These are phyloP conservation scores for Graphilbum ipis-grandicollis DNA, from an alignment of 2,329 filamentous ascomycete genomes.

Conservation along the genomic window DNA sequence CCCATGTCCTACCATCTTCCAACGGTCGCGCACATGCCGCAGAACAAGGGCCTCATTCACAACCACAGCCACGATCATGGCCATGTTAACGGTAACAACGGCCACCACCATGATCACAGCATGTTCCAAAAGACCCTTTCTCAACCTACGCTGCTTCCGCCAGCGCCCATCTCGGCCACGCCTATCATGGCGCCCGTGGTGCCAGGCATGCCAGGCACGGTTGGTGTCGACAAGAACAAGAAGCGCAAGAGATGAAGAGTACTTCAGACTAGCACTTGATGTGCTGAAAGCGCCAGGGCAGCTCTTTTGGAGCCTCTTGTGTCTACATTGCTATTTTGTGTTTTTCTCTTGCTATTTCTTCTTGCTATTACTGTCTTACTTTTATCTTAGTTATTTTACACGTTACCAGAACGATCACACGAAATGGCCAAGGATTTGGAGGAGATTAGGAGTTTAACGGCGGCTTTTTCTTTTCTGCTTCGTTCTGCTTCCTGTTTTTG, in stretches of 20 bases:
- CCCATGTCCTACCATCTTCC: no score
- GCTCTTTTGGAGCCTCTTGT: background rate
- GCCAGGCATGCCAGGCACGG: constrained; percentile 7
- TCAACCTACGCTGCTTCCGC: constrained; percentile 19
- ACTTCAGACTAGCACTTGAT: no score
- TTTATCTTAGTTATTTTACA: background rate
- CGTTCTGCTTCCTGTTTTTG: background rate
- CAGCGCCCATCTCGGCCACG: constrained; percentile 24
- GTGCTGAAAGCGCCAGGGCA: no score
- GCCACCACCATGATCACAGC: background rate
- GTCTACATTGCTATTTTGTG: background rate
- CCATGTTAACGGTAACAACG: background rate
- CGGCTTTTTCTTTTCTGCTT: background rate
- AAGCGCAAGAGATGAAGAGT: constrained; percentile 38
- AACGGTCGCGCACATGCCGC: no score
- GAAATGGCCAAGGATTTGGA: no score
- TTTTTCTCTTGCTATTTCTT: background rate
- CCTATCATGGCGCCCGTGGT: constrained; percentile 10
- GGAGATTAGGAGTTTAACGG: no score
- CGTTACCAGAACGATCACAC: background rate
- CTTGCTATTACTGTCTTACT: background rate
- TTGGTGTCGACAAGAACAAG: constrained; percentile 34
- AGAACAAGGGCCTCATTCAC: no score
- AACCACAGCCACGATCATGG: background rate
- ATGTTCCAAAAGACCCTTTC: background rate